Evolutionary conservation across 164 flowering plant species (phyloP).

Genomic region (Aristolochia contorta): DNA sequence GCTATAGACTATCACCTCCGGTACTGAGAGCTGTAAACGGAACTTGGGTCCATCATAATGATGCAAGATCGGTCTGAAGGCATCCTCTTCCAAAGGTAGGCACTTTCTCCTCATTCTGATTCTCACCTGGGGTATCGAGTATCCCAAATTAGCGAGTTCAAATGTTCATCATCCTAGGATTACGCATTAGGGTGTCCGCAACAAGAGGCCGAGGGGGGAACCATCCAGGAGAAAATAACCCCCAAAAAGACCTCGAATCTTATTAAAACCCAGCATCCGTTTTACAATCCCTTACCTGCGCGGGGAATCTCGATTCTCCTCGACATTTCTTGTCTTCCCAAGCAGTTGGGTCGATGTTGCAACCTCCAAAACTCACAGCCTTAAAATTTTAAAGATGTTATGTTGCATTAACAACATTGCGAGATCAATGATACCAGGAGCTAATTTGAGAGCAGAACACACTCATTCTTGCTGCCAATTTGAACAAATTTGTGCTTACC

Average conservation of each 20-base stretch:
- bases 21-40: constrained; percentile 75
- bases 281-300: constrained; percentile 12
- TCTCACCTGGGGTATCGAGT: constrained; percentile 35
- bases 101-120: constrained; percentile 55
- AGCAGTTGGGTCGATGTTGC: constrained; percentile 35
- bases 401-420: background rate
- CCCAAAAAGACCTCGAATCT: background rate
- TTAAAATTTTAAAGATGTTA: constrained; percentile 11
- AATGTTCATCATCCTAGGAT: background rate
- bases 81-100: constrained; percentile 72
- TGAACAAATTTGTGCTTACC: constrained; percentile 28
- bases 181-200: background rate
- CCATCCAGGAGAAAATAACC: background rate
- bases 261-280: too few relatives aligned
- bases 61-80: constrained; percentile 54
- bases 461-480: background rate
- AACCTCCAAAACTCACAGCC: constrained; percentile 49
- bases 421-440: background rate
- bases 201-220: background rate
- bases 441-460: background rate
- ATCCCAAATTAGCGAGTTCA: background rate
- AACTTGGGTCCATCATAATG: constrained; percentile 73
- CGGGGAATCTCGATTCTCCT: constrained; percentile 28
- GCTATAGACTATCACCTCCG: constrained; percentile 44
- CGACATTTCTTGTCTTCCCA: constrained; percentile 35